phyloP scores from a whole-genome alignment of 106 monocot genomes.

The Platanthera guangdongensis region DNA sequence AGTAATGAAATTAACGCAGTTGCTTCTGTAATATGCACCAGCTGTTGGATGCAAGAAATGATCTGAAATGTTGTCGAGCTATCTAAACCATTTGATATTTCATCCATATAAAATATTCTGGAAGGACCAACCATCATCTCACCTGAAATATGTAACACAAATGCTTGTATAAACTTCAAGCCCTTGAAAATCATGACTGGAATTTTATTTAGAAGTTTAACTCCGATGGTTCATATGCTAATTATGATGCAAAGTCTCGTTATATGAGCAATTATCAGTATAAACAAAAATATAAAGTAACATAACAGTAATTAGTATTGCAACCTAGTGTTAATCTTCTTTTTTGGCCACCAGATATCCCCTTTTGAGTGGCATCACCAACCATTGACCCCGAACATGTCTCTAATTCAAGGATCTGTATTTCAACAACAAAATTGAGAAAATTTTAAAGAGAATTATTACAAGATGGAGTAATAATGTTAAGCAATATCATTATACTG shows the following conservation, averaged over 20 bases:
- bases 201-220: background rate
- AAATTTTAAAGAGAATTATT: background rate
- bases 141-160: too few species aligned
- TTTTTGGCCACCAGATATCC: constrained; percentile 28
- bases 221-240: background rate
- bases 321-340: constrained; percentile 24
- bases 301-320: background rate
- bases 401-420: constrained; percentile 16
- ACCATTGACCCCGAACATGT: constrained; percentile 13
- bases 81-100: constrained; percentile 19
- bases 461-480: background rate
- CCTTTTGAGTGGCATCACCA: constrained; percentile 20
- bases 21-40: constrained; percentile 17
- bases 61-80: constrained; percentile 20
- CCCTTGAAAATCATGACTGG: too few species aligned
- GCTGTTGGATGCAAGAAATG: constrained; percentile 15
- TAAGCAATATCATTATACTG: too few species aligned
- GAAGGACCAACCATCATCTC: constrained; percentile 1
- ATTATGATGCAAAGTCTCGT: background rate
- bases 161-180: too few species aligned
- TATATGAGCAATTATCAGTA: too few species aligned
- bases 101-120: constrained; percentile 14
- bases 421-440: background rate
- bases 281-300: too few species aligned
- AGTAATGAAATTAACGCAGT: constrained; percentile 15